Evolutionary conservation across 257 asterid species (phyloP).

Genomic region (Linderniella brevidens): DNA sequence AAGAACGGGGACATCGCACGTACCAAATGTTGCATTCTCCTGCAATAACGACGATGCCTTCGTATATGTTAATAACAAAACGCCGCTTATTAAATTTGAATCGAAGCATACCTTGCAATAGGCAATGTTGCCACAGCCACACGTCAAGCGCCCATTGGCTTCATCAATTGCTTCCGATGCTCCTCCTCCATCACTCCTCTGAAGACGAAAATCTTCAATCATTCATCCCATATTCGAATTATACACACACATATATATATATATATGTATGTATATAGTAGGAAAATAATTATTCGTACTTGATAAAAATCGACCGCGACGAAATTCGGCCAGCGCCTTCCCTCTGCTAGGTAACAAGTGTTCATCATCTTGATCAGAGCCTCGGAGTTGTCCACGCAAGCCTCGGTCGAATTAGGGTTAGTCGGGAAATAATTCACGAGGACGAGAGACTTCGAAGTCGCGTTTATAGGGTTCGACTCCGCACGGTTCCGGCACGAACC

Average conservation of each 20-base stretch:
- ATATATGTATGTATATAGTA: background rate
- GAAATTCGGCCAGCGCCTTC: conserved; percentile 84
- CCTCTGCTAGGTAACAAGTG: conserved; percentile 50
- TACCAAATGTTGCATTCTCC: conserved; percentile 39
- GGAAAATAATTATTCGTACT: conserved; percentile 16
- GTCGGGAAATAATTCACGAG: conserved; percentile 59
- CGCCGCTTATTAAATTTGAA: no score
- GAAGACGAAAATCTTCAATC: conserved; percentile 9
- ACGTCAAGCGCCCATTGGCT: conserved; percentile 73
- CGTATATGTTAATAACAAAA: no score
- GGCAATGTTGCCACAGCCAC: conserved; percentile 77
- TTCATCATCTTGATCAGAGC: conserved; percentile 29
- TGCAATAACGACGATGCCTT: conserved; percentile 3
- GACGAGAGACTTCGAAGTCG: conserved; percentile 44
- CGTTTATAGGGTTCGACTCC: conserved; percentile 54
- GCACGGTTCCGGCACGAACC: conserved; percentile 62
- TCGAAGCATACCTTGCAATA: conserved; percentile 66
- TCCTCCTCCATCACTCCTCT: conserved; percentile 91
- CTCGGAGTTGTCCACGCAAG: conserved; percentile 70
- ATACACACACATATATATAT: background rate
- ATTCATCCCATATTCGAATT: background rate
- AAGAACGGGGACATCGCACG: conserved; percentile 52
- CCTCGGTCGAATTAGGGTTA: conserved; percentile 44
- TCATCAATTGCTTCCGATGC: conserved; percentile 76
- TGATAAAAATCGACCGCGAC: conserved; percentile 75